A percentile compares a stretch with the other conserved stretches of the same genome.
Evolutionary conservation across 208 protist genomes (phyloP).

Genomic region (Borovskyia barvae): DNA sequence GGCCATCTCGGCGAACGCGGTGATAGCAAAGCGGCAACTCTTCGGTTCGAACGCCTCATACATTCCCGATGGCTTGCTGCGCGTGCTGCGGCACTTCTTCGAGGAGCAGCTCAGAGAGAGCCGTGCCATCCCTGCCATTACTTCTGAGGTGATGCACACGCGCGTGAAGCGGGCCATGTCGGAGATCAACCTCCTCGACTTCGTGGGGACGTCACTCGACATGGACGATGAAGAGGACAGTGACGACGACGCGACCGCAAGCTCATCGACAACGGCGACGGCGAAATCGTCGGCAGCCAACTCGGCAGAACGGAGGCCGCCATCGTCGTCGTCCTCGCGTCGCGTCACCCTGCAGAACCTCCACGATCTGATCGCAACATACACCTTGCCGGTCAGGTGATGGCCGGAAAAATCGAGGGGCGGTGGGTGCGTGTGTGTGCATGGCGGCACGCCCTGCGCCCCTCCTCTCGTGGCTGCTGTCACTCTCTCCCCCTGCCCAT

Average conservation of each 20-base stretch:
- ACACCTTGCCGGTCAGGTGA: slow-evolving; percentile 17
- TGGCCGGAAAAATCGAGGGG: no score
- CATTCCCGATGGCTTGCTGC: slow-evolving; percentile 46
- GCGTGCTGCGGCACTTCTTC: slow-evolving; percentile 55
- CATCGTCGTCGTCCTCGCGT: slow-evolving; percentile 10
- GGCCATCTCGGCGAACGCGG: slow-evolving; percentile 7
- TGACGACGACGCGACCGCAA: slow-evolving; percentile 24
- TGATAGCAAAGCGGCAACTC: slow-evolving; percentile 19
- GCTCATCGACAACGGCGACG: slow-evolving; percentile 1
- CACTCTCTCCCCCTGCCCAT: no score
- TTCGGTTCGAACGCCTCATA: slow-evolving; percentile 17
- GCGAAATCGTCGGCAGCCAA: neutral
- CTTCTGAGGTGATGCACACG: slow-evolving; percentile 51
- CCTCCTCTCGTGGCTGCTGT: no score
- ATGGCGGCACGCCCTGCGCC: no score
- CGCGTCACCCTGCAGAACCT: slow-evolving; percentile 25
- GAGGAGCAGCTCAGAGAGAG: slow-evolving; percentile 53
- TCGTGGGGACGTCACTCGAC: slow-evolving; percentile 38
- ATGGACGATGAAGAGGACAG: slow-evolving; percentile 36
- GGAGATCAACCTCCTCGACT: slow-evolving; percentile 53
- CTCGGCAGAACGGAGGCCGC: neutral
- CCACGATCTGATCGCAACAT: slow-evolving; percentile 19
- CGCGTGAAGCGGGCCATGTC: slow-evolving; percentile 68
- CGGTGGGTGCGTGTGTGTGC: no score
- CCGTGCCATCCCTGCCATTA: slow-evolving; percentile 53